phyloP scores from a whole-genome alignment of 208 protist species.

The Leishmania tarentolae region DNA sequence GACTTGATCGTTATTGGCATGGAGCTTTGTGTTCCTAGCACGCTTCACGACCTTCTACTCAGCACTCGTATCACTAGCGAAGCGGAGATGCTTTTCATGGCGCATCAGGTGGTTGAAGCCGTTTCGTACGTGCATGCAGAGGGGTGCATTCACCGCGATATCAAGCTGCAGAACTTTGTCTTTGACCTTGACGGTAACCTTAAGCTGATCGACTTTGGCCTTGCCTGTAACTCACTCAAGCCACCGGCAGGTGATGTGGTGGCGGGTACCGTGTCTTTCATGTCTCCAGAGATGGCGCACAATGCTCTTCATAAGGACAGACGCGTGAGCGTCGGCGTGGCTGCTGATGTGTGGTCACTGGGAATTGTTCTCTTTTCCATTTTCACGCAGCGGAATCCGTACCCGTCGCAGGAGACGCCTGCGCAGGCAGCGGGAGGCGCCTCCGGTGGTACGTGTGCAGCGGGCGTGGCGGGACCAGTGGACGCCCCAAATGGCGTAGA shows the following conservation, averaged over 20 bases:
- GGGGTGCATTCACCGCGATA: conserved; percentile 89
- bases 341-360: conserved; percentile 88
- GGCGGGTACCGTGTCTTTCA: conserved; percentile 91
- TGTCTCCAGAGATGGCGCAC: conserved; percentile 93
- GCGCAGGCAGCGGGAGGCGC: conserved; percentile 4
- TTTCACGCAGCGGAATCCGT: conserved; percentile 88
- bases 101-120: conserved; percentile 85
- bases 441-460: neutral
- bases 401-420: conserved; percentile 32
- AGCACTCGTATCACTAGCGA: conserved; percentile 76
- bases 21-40: conserved; percentile 88
- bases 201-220: conserved; percentile 92
- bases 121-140: conserved; percentile 91
- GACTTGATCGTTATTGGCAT: conserved; percentile 88
- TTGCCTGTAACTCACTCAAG: conserved; percentile 71
- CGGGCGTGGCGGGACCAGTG: neutral
- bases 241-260: conserved; percentile 86
- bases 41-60: conserved; percentile 88
- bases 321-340: conserved; percentile 78
- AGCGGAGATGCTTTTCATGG: conserved; percentile 91
- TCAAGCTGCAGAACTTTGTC: conserved; percentile 93
- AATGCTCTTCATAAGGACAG: conserved; percentile 84
- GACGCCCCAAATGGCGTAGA: neutral
- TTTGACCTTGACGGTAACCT: conserved; percentile 89
- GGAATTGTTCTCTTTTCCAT: conserved; percentile 91